These are phyloP conservation scores for Elsinoe australis DNA, from an alignment of 2,329 filamentous ascomycete genomes.

Conservation along the genomic window DNA sequence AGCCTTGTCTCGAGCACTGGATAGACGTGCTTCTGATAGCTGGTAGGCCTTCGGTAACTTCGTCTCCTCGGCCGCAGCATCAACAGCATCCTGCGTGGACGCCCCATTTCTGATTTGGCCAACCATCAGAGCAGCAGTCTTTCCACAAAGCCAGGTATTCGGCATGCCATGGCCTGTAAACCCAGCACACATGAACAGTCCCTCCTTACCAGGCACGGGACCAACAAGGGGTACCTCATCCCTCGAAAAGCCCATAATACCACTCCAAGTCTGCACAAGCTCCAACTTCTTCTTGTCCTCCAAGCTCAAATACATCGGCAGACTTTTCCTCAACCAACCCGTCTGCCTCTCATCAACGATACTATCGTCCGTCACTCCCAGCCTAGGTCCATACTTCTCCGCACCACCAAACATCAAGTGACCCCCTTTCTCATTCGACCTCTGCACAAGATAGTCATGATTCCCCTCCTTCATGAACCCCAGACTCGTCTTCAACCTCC, in stretches of 20 bases:
- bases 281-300: conserved; percentile 27
- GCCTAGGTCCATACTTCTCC: conserved; percentile 47
- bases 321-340: conserved; percentile 45
- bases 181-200: conserved; percentile 31
- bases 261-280: conserved; percentile 54
- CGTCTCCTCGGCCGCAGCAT: conserved; percentile 20
- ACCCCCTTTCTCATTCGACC: conserved; percentile 45
- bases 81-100: conserved; percentile 18
- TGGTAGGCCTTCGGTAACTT: conserved; percentile 28
- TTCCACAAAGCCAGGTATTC: conserved; percentile 58
- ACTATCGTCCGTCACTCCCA: conserved; percentile 55
- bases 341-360: conserved; percentile 50
- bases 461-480: conserved; percentile 53
- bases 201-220: conserved; percentile 45
- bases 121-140: conserved; percentile 56
- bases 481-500: conserved; percentile 52
- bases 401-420: conserved; percentile 67
- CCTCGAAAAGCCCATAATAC: conserved; percentile 68
- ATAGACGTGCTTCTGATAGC: conserved; percentile 24
- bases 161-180: conserved; percentile 66
- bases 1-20: conserved; percentile 22
- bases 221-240: conserved; percentile 67
- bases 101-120: conserved; percentile 28
- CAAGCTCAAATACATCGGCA: conserved; percentile 33
- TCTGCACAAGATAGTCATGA: conserved; percentile 67